phyloP scores from a whole-genome alignment of 805 yeast species.

The Kuraishia molischiana region DNA sequence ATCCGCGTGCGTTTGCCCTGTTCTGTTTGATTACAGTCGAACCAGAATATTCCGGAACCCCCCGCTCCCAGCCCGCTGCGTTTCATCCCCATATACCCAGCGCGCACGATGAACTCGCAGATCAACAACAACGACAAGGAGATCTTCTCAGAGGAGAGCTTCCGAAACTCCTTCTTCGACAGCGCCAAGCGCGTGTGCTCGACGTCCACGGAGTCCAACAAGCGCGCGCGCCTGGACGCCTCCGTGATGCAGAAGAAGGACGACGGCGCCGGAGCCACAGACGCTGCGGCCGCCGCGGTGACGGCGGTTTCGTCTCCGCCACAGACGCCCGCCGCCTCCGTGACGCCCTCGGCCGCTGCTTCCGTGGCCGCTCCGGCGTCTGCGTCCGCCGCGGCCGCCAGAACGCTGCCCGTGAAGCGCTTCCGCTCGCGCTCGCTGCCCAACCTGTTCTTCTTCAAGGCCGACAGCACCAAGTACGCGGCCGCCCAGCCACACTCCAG shows the following conservation, averaged over 20 bases:
- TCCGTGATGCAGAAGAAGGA: conserved; percentile 11
- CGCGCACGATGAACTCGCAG: conserved; percentile 24
- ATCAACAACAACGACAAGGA: conserved; percentile 25
- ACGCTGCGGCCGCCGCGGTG: conserved; percentile 6
- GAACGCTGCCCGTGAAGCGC: conserved; percentile 13
- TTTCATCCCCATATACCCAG: no score
- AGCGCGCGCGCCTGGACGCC: conserved; percentile 20
- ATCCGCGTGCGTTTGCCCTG: no score
- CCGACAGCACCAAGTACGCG: not conserved
- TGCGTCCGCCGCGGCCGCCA: not conserved
- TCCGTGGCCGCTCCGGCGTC: not conserved
- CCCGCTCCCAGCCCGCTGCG: no score
- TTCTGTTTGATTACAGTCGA: no score
- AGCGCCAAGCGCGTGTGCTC: conserved; percentile 11
- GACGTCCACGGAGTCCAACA: conserved; percentile 15
- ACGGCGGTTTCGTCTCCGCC: conserved; percentile 4
- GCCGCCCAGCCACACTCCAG: no score
- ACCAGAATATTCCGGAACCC: no score
- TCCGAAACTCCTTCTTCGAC: conserved; percentile 17
- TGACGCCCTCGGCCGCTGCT: conserved; percentile 8
- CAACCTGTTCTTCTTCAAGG: conserved; percentile 15
- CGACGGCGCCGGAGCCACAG: conserved; percentile 15
- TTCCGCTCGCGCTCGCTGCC: conserved; percentile 25
- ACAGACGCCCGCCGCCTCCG: conserved; percentile 4
- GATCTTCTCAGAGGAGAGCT: conserved; percentile 20